Percentiles rank a stretch among this genome's conserved stretches.
Conservation (phyloP, 2,329 filamentous ascomycete species). For the Apiospora saccharicola region DNA sequence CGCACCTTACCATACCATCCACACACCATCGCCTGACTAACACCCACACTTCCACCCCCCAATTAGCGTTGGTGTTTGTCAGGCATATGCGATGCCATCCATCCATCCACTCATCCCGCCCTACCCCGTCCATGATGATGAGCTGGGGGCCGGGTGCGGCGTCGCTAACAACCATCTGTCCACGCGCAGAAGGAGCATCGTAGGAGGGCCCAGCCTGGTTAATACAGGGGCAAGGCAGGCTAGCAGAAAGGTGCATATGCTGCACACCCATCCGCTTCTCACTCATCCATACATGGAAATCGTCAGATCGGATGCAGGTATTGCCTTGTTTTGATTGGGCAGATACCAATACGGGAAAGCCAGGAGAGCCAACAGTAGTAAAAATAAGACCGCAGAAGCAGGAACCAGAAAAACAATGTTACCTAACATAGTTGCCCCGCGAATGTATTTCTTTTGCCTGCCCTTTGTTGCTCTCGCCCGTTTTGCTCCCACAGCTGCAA, state of each 20-base stretch:
- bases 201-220: neutral
- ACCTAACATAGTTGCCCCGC: neutral
- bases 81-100: neutral
- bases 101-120: neutral
- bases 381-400: neutral
- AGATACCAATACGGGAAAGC: neutral
- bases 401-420: neutral
- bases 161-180: neutral
- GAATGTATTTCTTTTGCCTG: neutral
- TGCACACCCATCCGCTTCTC: neutral
- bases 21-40: neutral
- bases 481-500: neutral
- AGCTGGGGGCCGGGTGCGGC: neutral
- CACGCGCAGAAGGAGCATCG: neutral
- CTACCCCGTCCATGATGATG: neutral
- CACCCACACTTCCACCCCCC: neutral
- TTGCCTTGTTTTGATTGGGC: neutral
- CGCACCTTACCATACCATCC: constrained; percentile 2
- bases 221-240: neutral
- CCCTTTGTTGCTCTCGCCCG: neutral
- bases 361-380: neutral
- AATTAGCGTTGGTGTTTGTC: neutral
- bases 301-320: neutral
- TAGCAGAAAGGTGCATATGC: constrained; percentile 5
- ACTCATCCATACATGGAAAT: neutral